Evolutionary conservation across 2,329 filamentous ascomycete genomes (phyloP).

Genomic region (Aspergillus hortae): DNA sequence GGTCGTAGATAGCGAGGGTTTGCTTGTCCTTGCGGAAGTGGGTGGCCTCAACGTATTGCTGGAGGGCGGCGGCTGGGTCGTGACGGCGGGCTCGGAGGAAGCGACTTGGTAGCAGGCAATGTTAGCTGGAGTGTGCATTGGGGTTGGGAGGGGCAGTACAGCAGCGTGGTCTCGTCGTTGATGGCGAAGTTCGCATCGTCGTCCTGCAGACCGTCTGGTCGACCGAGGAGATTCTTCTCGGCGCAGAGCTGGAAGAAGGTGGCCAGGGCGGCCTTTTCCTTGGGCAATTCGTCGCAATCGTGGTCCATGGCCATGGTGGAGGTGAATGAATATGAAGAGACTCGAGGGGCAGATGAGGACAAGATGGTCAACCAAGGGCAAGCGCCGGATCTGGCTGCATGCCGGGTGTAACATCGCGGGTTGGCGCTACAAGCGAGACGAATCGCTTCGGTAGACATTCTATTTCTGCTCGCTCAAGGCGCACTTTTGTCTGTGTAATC

Average conservation of each 20-base stretch:
- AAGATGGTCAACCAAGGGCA: no score
- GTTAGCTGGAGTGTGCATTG: not conserved
- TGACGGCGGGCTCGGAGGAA: constrained; percentile 16
- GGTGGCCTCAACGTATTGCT: constrained; percentile 14
- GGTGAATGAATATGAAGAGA: not conserved
- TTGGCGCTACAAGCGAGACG: not conserved
- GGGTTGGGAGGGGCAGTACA: constrained; percentile 3
- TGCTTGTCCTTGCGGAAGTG: constrained; percentile 14
- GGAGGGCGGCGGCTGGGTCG: constrained; percentile 11
- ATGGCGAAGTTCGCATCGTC: constrained; percentile 15
- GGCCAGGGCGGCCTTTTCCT: not conserved
- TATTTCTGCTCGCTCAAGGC: not conserved
- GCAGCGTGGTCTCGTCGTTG: constrained; percentile 15
- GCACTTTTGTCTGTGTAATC: not conserved
- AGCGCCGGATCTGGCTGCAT: no score
- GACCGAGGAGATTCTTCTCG: constrained; percentile 10
- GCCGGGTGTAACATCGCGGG: not conserved
- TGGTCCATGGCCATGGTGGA: not conserved
- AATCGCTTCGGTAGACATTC: not conserved
- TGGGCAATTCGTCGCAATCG: not conserved
- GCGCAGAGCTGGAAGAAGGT: constrained; percentile 1
- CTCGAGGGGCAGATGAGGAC: not conserved
- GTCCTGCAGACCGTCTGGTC: constrained; percentile 6
- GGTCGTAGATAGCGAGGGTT: constrained; percentile 14
- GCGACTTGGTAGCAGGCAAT: constrained; percentile 8